Percentiles rank a stretch among this genome's conserved stretches.
Evolutionary conservation across 495 filamentous ascomycete species (phyloP).

Genomic region (Penicillium dipodomyicola): DNA sequence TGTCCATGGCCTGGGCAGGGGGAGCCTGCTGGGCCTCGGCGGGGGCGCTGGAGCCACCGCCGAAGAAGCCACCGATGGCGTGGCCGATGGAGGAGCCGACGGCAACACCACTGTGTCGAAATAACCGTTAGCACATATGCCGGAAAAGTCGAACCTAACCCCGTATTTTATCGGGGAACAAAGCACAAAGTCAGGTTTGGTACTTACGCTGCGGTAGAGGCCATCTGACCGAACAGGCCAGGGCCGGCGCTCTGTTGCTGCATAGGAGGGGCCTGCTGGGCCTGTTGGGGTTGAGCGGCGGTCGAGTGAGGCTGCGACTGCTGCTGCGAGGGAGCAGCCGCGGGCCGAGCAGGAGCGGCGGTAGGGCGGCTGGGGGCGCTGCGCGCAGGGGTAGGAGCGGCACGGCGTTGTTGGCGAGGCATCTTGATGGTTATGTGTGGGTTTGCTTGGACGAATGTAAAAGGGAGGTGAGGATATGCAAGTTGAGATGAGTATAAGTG

Average conservation of each 20-base stretch:
- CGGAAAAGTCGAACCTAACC: conserved; percentile 3
- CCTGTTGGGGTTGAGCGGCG: conserved; percentile 55
- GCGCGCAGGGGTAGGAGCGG: conserved; percentile 50
- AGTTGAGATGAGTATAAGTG: conserved; percentile 12
- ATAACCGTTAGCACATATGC: conserved; percentile 13
- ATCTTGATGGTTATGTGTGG: conserved; percentile 48
- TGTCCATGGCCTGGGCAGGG: conserved; percentile 47
- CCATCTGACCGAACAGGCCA: conserved; percentile 82
- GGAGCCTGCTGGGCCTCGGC: conserved; percentile 52
- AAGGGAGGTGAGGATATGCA: conserved; percentile 13
- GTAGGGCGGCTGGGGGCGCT: conserved; percentile 67
- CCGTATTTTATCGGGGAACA: conserved; percentile 17
- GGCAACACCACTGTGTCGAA: conserved; percentile 74
- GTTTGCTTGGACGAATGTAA: conserved; percentile 14
- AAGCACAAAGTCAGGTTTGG: not conserved
- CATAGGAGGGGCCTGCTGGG: conserved; percentile 45
- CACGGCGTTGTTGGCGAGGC: conserved; percentile 76
- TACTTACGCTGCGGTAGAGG: conserved; percentile 77
- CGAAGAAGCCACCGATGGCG: conserved; percentile 84
- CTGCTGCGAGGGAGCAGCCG: conserved; percentile 50
- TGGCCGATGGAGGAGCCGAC: conserved; percentile 94
- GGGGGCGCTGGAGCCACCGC: conserved; percentile 58
- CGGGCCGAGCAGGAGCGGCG: conserved; percentile 57
- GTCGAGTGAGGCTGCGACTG: conserved; percentile 59
- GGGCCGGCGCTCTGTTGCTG: conserved; percentile 60